Base-by-base conservation (phyloP, 768 basidiomycete species). In the Cystobasidiopsis lactophilus region DNA sequence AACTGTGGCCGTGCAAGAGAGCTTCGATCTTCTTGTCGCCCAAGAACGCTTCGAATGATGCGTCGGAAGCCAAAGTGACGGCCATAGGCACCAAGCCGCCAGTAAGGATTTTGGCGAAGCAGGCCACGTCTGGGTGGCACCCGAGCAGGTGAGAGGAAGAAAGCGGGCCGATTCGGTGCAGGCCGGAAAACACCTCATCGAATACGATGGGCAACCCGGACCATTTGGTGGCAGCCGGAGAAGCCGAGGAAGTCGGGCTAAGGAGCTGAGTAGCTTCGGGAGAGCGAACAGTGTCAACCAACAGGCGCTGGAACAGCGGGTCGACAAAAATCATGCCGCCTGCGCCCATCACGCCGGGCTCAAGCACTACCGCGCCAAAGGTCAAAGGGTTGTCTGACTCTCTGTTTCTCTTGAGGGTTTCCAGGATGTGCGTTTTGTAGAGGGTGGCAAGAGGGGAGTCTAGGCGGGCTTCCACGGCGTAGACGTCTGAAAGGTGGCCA, bases 301-400 rank as follows among this genome's bases (percentile, higher is more conserved):
- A 66, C 29, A 86, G 70, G 26, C 84, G 75, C 65, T 96, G 91
- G 73, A 91, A 95, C 40, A 96, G 77, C 9, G 91, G 91, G 64
- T 96, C 91, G 24, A 95, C 85, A 62, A 95, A 95, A 29, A 86
- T 72, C 91, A 95, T 95, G 0, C 91, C 91, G 0, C 85, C 91
- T 0, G 91, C 88, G 14, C 91, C 91, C 75, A 96, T 82, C 24
- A 88, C 75, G 23, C 89, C 72, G 0, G 91, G 91, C 64, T 96
- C 91, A 27, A 96, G 69, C 5, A 96, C 77, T 18, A 95, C 71
- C 0, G 85, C 82, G 3, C 71, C 71, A 45, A 72, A 70, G 2
- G 56, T 58, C 21, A 60, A 48, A 9, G 43, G 46, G 2, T 63
- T 66, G n/a, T n/a, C 3, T 67, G 66, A 16, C 69, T 67, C 16